Conservation (phyloP, 768 basidiomycete species). For the Lentinula edodes region DNA sequence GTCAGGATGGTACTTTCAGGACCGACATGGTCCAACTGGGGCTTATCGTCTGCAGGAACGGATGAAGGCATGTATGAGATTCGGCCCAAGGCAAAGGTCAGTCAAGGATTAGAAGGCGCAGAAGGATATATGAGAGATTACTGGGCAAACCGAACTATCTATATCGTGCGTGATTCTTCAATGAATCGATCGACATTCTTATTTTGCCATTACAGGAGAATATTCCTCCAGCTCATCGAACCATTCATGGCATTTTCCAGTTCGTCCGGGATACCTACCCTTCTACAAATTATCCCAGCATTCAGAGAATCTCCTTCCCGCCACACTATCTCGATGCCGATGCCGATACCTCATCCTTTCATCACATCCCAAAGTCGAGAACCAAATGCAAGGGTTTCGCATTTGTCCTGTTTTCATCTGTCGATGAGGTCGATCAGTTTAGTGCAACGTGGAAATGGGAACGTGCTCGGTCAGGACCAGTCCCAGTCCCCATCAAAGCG, state of each 20-base stretch:
- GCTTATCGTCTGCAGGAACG: conserved; percentile 18
- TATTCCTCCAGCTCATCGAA: conserved; percentile 52
- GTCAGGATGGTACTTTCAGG: conserved; percentile 53
- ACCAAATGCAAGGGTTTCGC: conserved; percentile 75
- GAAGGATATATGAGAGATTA: conserved; percentile 29
- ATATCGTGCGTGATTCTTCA: conserved; percentile 45
- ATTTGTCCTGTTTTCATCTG: conserved; percentile 48
- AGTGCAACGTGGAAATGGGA: conserved; percentile 62
- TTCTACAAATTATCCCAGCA: conserved; percentile 11
- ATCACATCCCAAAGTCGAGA: conserved; percentile 31
- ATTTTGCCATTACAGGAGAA: conserved; percentile 49
- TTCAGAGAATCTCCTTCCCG: conserved; percentile 56
- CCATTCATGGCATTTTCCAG: conserved; percentile 40
- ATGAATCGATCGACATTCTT: background rate
- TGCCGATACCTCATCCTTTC: background rate
- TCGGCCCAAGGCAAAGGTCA: conserved; percentile 35
- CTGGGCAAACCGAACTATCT: conserved; percentile 64
- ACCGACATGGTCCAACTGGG: conserved; percentile 34
- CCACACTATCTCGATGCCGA: conserved; percentile 54
- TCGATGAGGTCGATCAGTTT: conserved; percentile 35
- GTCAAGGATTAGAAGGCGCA: conserved; percentile 21
- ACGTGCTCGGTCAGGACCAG: conserved; percentile 7
- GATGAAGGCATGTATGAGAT: conserved; percentile 60
- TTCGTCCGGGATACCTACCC: conserved; percentile 26
- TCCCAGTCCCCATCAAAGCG: background rate